Evolutionary conservation across 2,329 filamentous ascomycete species (phyloP), one percentile per base, ranked within the genome.

Genomic region (Bipolaris victoriae): DNA sequence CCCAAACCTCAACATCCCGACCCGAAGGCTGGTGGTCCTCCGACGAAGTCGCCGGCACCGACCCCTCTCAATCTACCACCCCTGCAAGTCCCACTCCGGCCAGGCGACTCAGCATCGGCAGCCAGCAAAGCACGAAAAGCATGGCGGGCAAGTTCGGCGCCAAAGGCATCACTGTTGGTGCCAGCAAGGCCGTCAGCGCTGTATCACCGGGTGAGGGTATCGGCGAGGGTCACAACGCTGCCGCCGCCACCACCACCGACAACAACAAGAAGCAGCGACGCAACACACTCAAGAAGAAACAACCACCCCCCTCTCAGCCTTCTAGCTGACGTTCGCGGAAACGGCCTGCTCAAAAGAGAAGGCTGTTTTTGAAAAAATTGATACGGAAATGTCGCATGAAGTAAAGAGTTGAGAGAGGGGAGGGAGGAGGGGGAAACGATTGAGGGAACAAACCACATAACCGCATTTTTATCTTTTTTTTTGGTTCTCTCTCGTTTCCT

Each of bases 1-100:
- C 52, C 1, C 70, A 66, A 36, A 69, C 72, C 5, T 70, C 72
- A 2, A 72, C 68, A 1, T 71, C 65, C 2, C 64, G 74, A 0
- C 75, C 75, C 1, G 75, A 77, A 60, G 74, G 75, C 10, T 77
- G 75, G 75, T 77, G 75, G 75, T 73, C 69, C 7, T 72, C 67
- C 1, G 75, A 77, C 40, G 75, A 77, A 44, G 71, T 76, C 6
- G 74, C 63, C 2, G 72, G 67, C 6, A 74, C 71, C 0, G 71
- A 70, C 3, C 62, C 68, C 7, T 72, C 63, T 22, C 43, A 65
- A 44, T 33, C 70, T 46, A 51, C 57, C 15, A 60, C 67, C n/a
- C 58, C 69, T 2, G 58, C 51, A 9, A 57, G 26, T 41, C 62
- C 45, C 33, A 62, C 16, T 33, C 53, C 58, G 16, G 49, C 44